Conservation (phyloP, 306 rosid species). For the Vigna radiata region DNA sequence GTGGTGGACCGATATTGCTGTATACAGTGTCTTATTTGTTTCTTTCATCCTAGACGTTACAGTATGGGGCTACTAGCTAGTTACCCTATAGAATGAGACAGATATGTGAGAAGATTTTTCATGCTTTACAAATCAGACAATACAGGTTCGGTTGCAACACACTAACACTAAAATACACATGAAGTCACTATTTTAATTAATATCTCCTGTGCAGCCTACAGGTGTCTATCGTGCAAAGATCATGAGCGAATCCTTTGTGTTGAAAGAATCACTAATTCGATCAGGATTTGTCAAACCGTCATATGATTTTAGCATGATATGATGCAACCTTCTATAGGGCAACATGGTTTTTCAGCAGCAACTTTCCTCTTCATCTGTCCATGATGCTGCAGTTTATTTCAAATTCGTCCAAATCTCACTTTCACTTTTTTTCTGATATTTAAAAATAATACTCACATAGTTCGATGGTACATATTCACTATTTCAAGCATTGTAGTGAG, state of each 20-base stretch:
- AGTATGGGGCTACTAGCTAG: constrained; percentile 15
- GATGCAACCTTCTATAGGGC: constrained; percentile 12
- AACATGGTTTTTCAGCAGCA: constrained; percentile 15
- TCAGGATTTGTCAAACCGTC: constrained; percentile 25
- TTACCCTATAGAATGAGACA: constrained; percentile 37
- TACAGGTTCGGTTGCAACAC: constrained; percentile 23
- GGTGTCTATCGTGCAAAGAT: constrained; percentile 8
- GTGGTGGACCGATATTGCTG: constrained; percentile 29
- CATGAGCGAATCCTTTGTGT: not conserved
- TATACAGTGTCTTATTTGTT: constrained; percentile 32
- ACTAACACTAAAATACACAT: constrained; percentile 5
- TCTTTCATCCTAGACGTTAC: not conserved
- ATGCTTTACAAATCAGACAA: constrained; percentile 19
- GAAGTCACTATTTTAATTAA: constrained; percentile 17
- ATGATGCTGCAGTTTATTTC: not conserved
- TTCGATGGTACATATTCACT: not conserved
- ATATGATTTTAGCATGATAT: constrained; percentile 28
- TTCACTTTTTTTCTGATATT: not conserved
- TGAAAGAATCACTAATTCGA: constrained; percentile 30
- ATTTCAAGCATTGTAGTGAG: not conserved
- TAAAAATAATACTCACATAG: not conserved
- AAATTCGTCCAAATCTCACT: not conserved
- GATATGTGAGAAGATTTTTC: constrained; percentile 21
- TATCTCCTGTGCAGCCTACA: constrained; percentile 26
- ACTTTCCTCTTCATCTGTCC: constrained; percentile 31